These are phyloP conservation scores for Agrocybe praecox DNA, from an alignment of 768 basidiomycete species.

Conservation along the genomic window DNA sequence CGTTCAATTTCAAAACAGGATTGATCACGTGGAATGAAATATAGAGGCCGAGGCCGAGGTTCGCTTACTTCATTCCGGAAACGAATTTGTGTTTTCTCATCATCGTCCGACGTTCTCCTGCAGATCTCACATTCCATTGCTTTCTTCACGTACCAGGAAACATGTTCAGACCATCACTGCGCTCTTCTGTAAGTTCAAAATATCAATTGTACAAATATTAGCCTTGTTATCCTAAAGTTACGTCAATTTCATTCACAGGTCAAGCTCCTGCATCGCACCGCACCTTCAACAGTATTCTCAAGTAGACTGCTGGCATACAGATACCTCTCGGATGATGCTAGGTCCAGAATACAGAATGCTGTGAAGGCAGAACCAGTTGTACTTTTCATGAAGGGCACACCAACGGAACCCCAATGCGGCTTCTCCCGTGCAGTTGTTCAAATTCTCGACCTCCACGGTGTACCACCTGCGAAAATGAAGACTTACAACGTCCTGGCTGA, in stretches of 20 bases:
- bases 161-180: slow-evolving; percentile 51
- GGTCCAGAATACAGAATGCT: slow-evolving; percentile 70
- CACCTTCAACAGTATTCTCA: slow-evolving; percentile 25
- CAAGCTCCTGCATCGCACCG: slow-evolving; percentile 30
- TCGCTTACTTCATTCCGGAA: slow-evolving; percentile 19
- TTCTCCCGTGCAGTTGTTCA: slow-evolving; percentile 96
- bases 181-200: slow-evolving; percentile 42
- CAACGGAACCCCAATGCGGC: slow-evolving; percentile 84
- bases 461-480: slow-evolving; percentile 78
- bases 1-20: slow-evolving; percentile 7
- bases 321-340: slow-evolving; percentile 63
- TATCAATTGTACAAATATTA: not conserved
- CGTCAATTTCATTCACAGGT: slow-evolving; percentile 22
- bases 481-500: slow-evolving; percentile 93
- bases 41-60: slow-evolving; percentile 8
- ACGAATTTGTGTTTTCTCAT: slow-evolving; percentile 8
- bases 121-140: slow-evolving; percentile 8
- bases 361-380: slow-evolving; percentile 81
- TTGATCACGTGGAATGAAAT: not conserved
- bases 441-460: slow-evolving; percentile 83
- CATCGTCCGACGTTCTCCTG: slow-evolving; percentile 10
- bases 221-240: not conserved
- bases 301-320: slow-evolving; percentile 38
- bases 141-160: slow-evolving; percentile 3
- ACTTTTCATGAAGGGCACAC: slow-evolving; percentile 98